Base-by-base conservation (phyloP, 192 early-diverging fungal species). In the Glomus cerebriforme region DNA sequence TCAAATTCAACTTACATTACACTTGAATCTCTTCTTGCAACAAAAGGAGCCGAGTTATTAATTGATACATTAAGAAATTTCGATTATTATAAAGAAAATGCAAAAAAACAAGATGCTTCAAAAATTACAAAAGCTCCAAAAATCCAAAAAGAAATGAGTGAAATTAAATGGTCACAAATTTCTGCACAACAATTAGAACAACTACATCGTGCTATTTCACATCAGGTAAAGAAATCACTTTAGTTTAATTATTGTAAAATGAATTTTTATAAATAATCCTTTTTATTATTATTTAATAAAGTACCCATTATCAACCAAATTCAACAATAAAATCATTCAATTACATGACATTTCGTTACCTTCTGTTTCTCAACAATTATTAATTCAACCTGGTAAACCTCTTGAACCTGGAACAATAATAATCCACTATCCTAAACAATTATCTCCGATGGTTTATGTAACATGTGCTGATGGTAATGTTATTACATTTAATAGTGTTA, bases 181-280 rank as follows among this genome's bases (percentile, higher is more conserved):
- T 80, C 87, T 0, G 90, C 90, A 0, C 84, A 89, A 39, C 67
- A 92, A 1, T 87, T 95, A 9, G 90, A 90, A 63, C 82, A 88
- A 72, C 79, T 92, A 59, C 83, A 93, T 77, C 86, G 93, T 31
- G 94, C 95, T 7, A 90, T 94, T 79, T 92, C 92, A 35, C 83
- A 90, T 58, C 92, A 91, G 85, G 94, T 95, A 82, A 59, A 27
- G 15, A 22, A 24, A 27, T 29, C 31, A 39, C 59, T 64, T 19
- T 39, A 9, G 37, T 0, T 39, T 68, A 64, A 65, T 9, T 7
- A 12, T n/a, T 54, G 65, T 27, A 3, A 76, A 8, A 0, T 60
- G 12, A 59, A 47, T 39, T 69, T 59, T 26, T 74, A 27, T 43
- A 82, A 54, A n/a, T 19, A 68, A 39, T 77, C 17, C 32, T 68